Percentiles rank a stretch among this genome's conserved stretches.
phyloP scores from a whole-genome alignment of 1,284 basidiomycete genomes.

The Exobasidium rhododendri region DNA sequence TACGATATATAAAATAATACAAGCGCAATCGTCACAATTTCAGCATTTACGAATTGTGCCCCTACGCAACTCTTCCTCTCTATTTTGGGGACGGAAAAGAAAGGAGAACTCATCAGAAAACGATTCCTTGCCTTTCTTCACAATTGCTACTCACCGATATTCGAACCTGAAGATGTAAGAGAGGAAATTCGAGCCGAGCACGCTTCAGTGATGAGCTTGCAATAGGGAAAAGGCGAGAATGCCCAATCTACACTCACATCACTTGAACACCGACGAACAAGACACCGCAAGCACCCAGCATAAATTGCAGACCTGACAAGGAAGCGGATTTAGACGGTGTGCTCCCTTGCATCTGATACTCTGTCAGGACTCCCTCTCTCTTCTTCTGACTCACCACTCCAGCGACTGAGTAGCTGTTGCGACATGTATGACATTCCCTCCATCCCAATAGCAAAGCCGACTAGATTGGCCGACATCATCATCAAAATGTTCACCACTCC shows the following conservation, averaged over 20 bases:
- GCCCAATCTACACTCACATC: conserved; percentile 87
- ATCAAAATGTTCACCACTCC: conserved; percentile 80
- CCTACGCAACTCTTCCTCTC: conserved; percentile 17
- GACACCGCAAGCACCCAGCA: conserved; percentile 64
- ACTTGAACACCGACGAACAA: conserved; percentile 81
- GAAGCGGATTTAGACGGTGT: not conserved
- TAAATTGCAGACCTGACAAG: conserved; percentile 63
- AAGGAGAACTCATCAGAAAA: too few species aligned
- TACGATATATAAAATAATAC: conserved; percentile 3
- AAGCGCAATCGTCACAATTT: too few species aligned
- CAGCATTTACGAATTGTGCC: conserved; percentile 13
- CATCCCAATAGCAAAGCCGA: conserved; percentile 88
- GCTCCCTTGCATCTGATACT: conserved; percentile 10
- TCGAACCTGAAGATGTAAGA: conserved; percentile 52
- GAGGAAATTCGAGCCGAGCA: conserved; percentile 35
- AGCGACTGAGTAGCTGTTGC: conserved; percentile 65
- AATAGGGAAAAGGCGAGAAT: too few species aligned
- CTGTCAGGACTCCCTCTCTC: conserved; percentile 25
- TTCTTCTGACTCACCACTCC: conserved; percentile 60
- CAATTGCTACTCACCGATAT: conserved; percentile 44
- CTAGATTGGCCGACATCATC: conserved; percentile 90
- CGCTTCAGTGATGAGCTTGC: conserved; percentile 60
- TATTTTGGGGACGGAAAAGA: too few species aligned
- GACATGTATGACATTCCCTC: conserved; percentile 76
- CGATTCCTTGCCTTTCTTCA: too few species aligned